phyloP scores from a whole-genome alignment of 257 asterid genomes.

The Ophiorrhiza pumila region DNA sequence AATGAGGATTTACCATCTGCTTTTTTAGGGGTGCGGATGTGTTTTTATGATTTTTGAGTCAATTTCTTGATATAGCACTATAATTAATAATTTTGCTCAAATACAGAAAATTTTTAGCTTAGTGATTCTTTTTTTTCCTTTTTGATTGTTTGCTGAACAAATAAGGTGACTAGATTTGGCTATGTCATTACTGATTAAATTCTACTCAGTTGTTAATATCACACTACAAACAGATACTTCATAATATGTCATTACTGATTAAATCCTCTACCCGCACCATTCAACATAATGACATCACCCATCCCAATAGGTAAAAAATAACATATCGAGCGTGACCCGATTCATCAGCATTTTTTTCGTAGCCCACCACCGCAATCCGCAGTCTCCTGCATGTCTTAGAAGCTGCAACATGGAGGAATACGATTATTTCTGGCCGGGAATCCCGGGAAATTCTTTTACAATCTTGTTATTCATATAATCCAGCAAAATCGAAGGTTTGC shows the following conservation, averaged over 20 bases:
- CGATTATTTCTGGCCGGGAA: slow-evolving; percentile 62
- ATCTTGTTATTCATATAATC: slow-evolving; percentile 47
- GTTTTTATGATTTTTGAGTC: no score
- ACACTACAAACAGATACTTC: no score
- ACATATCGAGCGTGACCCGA: slow-evolving; percentile 81
- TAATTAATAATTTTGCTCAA: no score
- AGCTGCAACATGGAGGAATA: slow-evolving; percentile 69
- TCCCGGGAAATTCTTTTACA: slow-evolving; percentile 50
- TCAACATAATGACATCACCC: slow-evolving; percentile 57
- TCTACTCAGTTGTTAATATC: no score
- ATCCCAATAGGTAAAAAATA: slow-evolving; percentile 57
- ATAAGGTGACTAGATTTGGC: not conserved
- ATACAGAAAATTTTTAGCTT: no score
- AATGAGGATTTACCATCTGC: no score
- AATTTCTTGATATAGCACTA: no score
- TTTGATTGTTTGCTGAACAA: not conserved
- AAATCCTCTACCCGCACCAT: slow-evolving; percentile 70
- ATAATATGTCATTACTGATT: no score
- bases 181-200: not conserved
- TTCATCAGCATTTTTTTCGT: slow-evolving; percentile 70
- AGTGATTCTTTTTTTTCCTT: not conserved
- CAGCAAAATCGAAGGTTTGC: slow-evolving; percentile 55
- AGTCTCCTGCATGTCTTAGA: slow-evolving; percentile 63
- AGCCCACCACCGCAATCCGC: slow-evolving; percentile 59
- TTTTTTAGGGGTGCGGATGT: no score